Evolutionary conservation across 1,284 basidiomycete genomes (phyloP).

Genomic region (Vanrija sp.): DNA sequence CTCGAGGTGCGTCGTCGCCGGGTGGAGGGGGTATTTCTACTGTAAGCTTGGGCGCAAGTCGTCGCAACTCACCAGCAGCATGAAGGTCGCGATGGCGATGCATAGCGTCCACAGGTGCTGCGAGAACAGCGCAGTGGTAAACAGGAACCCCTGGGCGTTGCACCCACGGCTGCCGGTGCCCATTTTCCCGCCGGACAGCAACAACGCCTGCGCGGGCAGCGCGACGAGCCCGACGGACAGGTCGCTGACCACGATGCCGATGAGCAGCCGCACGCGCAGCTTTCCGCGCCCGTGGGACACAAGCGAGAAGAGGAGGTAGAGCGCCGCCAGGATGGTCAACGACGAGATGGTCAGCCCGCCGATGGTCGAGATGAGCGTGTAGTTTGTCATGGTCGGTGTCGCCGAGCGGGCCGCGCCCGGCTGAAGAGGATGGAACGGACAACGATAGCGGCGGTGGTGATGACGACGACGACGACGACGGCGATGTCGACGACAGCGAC

Average conservation of each 20-base stretch:
- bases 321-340: constrained; percentile 29
- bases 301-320: constrained; percentile 28
- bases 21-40: constrained; percentile 45
- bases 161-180: constrained; percentile 26
- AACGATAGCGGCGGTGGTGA: too few species aligned
- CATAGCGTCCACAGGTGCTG: constrained; percentile 43
- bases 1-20: constrained; percentile 30
- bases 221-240: constrained; percentile 33
- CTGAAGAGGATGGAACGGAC: too few species aligned
- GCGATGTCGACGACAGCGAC: too few species aligned
- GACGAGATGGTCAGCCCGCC: constrained; percentile 33
- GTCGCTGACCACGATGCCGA: constrained; percentile 45
- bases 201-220: constrained; percentile 25
- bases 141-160: constrained; percentile 30
- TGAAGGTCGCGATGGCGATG: constrained; percentile 41
- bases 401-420: too few species aligned
- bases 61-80: constrained; percentile 33
- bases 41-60: too few species aligned
- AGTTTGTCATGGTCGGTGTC: too few species aligned
- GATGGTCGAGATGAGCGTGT: constrained; percentile 21
- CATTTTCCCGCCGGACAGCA: constrained; percentile 18
- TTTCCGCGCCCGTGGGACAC: constrained; percentile 33
- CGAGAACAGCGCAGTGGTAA: constrained; percentile 36
- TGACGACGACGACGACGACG: too few species aligned
- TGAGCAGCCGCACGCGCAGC: constrained; percentile 36